These are phyloP conservation scores for Diaporthe longicolla DNA, from an alignment of 2,329 filamentous ascomycete species.

Conservation along the genomic window DNA sequence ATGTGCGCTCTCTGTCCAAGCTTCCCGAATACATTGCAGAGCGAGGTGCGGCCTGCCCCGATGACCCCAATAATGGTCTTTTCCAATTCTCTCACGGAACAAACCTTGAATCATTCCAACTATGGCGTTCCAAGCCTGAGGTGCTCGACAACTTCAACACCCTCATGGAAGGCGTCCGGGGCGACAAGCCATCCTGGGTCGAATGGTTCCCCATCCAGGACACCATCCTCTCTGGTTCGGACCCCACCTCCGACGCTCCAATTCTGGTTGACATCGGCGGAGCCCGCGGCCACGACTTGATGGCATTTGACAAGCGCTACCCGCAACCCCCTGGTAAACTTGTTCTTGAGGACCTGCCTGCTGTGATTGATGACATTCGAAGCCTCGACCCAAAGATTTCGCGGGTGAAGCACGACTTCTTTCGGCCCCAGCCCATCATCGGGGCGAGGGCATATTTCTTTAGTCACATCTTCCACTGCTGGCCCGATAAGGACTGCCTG, in stretches of 20 bases:
- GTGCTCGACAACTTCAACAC: conserved; percentile 1
- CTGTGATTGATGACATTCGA: neutral
- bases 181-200: neutral
- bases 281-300: conserved; percentile 10
- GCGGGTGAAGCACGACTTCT: neutral
- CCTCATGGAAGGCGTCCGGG: conserved; percentile 13
- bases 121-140: neutral
- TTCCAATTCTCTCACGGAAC: conserved; percentile 5
- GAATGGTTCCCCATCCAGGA: conserved; percentile 17
- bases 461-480: conserved; percentile 11
- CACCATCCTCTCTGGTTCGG: neutral
- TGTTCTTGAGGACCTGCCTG: neutral
- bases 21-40: neutral
- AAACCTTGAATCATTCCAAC: neutral
- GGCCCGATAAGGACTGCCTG: conserved; percentile 11
- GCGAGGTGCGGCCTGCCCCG: neutral
- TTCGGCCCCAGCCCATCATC: neutral
- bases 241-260: neutral
- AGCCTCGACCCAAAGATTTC: conserved; percentile 13
- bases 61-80: neutral
- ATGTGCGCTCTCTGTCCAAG: conserved; percentile 10
- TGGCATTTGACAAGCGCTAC: neutral
- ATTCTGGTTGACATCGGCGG: neutral
- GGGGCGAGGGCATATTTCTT: conserved; percentile 13
- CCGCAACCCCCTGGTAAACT: neutral